A percentile compares a stretch with the other conserved stretches of the same genome.
Evolutionary conservation across 2,329 filamentous ascomycete species (phyloP).

Genomic region (Thelonectria rubi): DNA sequence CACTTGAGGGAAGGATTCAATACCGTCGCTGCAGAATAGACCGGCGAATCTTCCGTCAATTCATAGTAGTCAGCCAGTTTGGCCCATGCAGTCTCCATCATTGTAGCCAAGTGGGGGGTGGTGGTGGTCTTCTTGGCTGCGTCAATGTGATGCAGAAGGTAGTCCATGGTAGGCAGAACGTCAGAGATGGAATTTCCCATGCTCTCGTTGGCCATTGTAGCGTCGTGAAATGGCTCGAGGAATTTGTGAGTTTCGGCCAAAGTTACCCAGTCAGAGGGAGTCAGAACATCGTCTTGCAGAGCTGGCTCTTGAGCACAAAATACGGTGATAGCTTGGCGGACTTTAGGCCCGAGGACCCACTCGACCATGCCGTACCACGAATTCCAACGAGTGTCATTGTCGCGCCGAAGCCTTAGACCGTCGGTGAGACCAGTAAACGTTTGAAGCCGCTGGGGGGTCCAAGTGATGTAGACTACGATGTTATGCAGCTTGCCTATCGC

Average conservation of each 20-base stretch:
- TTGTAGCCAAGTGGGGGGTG: not conserved
- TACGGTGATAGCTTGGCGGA: not conserved
- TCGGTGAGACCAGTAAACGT: not conserved
- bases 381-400: conserved; percentile 3
- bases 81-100: conserved; percentile 1
- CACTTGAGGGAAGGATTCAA: conserved; percentile 1
- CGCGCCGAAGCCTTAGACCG: not conserved
- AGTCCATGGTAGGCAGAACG: not conserved
- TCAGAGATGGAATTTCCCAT: not conserved
- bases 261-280: conserved; percentile 2
- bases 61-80: conserved; percentile 2
- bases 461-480: not conserved
- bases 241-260: not conserved
- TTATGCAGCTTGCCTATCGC: conserved; percentile 1
- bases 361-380: not conserved
- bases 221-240: conserved; percentile 1
- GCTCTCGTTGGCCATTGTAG: not conserved
- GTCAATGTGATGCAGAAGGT: not conserved
- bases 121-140: not conserved
- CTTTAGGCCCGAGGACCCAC: not conserved
- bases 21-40: conserved; percentile 1
- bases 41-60: not conserved
- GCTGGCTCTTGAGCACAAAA: conserved; percentile 5
- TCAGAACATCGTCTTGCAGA: not conserved
- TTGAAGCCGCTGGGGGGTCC: not conserved